A percentile compares a stretch with the other conserved stretches of the same genome.
These are phyloP conservation scores for Leavenworthia alabamica DNA, from an alignment of 345 rosid genomes.

Conservation along the genomic window DNA sequence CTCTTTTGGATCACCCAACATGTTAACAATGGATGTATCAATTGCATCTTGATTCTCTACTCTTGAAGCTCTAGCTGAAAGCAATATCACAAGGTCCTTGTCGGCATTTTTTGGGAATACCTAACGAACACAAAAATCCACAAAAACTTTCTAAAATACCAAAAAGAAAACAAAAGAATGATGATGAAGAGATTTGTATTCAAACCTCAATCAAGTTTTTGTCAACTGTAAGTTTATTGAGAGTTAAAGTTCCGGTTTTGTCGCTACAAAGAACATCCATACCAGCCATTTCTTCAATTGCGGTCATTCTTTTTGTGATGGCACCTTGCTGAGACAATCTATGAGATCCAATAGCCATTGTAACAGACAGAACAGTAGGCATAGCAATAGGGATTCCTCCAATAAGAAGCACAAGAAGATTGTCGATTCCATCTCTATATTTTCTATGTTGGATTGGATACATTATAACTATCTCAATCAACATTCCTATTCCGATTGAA, in stretches of 20 bases:
- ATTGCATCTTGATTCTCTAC: slow-evolving; percentile 94
- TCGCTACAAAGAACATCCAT: slow-evolving; percentile 98
- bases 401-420: slow-evolving; percentile 88
- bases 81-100: slow-evolving; percentile 46
- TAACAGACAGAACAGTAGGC: slow-evolving; percentile 94
- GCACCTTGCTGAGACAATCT: slow-evolving; percentile 90
- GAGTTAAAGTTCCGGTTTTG: slow-evolving; percentile 91
- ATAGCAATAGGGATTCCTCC: slow-evolving; percentile 98
- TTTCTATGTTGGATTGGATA: slow-evolving; percentile 61
- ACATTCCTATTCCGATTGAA: slow-evolving; percentile 76
- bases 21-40: slow-evolving; percentile 83
- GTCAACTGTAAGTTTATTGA: slow-evolving; percentile 93
- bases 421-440: slow-evolving; percentile 85
- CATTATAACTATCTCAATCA: slow-evolving; percentile 71
- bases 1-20: slow-evolving; percentile 81
- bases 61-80: slow-evolving; percentile 89
- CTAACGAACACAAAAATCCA: slow-evolving; percentile 23
- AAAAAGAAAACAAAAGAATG: background rate
- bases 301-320: slow-evolving; percentile 96
- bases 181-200: background rate
- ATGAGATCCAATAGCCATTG: slow-evolving; percentile 98
- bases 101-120: slow-evolving; percentile 48
- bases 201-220: slow-evolving; percentile 66
- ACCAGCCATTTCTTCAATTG: slow-evolving; percentile 97
- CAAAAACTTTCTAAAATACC: background rate